Conservation (phyloP, 1,284 basidiomycete species). For the Neolentinus lepideus region DNA sequence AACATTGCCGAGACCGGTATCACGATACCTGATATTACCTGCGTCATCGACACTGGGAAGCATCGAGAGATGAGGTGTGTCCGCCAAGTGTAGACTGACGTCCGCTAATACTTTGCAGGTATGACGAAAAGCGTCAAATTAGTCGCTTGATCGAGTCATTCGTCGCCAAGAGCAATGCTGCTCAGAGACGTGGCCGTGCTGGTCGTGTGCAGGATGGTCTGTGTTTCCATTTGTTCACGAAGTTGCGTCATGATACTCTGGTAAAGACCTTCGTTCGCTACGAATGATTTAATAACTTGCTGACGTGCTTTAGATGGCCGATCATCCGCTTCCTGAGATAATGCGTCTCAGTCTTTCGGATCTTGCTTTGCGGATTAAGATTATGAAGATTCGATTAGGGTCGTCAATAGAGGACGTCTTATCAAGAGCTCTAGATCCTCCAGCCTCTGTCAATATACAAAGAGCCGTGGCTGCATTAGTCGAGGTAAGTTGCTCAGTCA, state of each 20-base stretch:
- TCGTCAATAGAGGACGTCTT: constrained; percentile 88
- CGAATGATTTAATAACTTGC: not conserved
- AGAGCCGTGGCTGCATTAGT: constrained; percentile 87
- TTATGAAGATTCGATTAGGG: constrained; percentile 89
- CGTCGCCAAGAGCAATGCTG: constrained; percentile 90
- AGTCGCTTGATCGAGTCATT: constrained; percentile 92
- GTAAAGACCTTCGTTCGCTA: constrained; percentile 34
- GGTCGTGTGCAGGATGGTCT: constrained; percentile 90
- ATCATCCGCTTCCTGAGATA: constrained; percentile 95
- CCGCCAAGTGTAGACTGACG: constrained; percentile 8
- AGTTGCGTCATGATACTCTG: constrained; percentile 74
- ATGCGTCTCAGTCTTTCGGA: constrained; percentile 92
- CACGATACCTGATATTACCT: constrained; percentile 97
- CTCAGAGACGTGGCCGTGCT: constrained; percentile 86
- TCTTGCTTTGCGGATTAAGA: constrained; percentile 93
- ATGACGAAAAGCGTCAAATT: constrained; percentile 97
- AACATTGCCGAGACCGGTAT: constrained; percentile 83
- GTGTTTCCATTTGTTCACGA: constrained; percentile 96
- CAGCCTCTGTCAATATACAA: constrained; percentile 83
- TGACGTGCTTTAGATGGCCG: constrained; percentile 58
- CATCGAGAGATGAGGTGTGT: constrained; percentile 84
- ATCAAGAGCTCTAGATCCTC: constrained; percentile 86
- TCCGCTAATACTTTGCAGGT: constrained; percentile 40
- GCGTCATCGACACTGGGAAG: constrained; percentile 94
- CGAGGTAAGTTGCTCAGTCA: constrained; percentile 50